Conservation (phyloP, 2,329 filamentous ascomycete genomes). For the Ustulina deusta region DNA sequence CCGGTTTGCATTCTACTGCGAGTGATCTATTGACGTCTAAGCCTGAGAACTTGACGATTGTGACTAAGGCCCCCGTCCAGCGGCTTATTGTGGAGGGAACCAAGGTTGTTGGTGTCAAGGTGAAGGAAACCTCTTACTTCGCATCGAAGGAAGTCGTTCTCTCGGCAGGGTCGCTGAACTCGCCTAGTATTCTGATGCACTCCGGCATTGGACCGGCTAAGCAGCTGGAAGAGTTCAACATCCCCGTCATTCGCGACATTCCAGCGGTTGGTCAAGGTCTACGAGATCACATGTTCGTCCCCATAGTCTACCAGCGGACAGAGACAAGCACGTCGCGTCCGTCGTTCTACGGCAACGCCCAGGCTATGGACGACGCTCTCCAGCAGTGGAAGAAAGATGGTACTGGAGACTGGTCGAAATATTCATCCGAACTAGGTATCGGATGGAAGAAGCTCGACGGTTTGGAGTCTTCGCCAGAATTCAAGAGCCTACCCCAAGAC, state of each 20-base stretch:
- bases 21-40: slow-evolving; percentile 59
- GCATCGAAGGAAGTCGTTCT: slow-evolving; percentile 58
- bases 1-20: slow-evolving; percentile 54
- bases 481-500: slow-evolving; percentile 59
- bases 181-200: slow-evolving; percentile 59
- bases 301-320: slow-evolving; percentile 55
- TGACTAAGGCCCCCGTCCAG: slow-evolving; percentile 62
- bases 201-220: slow-evolving; percentile 57
- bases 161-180: slow-evolving; percentile 57
- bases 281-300: slow-evolving; percentile 56
- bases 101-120: slow-evolving; percentile 59
- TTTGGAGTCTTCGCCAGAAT: slow-evolving; percentile 59
- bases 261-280: slow-evolving; percentile 57
- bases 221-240: slow-evolving; percentile 51
- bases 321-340: slow-evolving; percentile 58
- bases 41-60: slow-evolving; percentile 65
- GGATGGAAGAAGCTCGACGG: slow-evolving; percentile 59
- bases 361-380: slow-evolving; percentile 57
- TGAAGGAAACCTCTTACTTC: slow-evolving; percentile 28
- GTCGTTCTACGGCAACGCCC: slow-evolving; percentile 58
- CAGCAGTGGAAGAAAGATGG: slow-evolving; percentile 61
- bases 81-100: slow-evolving; percentile 61
- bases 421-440: slow-evolving; percentile 55
- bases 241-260: slow-evolving; percentile 53
- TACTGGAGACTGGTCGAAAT: slow-evolving; percentile 56